These are phyloP conservation scores for Coffea canephora DNA, from an alignment of 257 asterid species.

Conservation along the genomic window DNA sequence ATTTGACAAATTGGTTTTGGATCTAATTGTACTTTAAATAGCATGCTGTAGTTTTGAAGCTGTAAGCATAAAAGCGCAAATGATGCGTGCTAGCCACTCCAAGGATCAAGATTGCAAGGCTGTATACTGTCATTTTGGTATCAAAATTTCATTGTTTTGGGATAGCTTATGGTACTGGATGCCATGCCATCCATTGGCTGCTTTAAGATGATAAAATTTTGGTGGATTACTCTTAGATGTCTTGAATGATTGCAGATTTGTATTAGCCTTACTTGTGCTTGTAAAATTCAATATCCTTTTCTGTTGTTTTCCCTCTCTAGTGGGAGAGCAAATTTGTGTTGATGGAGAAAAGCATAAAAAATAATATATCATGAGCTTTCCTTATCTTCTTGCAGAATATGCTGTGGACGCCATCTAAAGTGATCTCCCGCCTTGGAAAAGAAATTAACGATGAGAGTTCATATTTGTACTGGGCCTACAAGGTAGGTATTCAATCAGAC, in stretches of 20 bases:
- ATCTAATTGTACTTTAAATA: neutral
- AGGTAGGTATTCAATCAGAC: constrained; percentile 38
- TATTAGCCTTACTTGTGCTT: neutral
- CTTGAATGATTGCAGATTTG: neutral
- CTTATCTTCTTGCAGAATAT: constrained; percentile 45
- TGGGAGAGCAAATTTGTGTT: neutral
- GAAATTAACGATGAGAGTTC: constrained; percentile 80
- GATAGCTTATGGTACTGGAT: neutral
- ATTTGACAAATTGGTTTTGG: neutral
- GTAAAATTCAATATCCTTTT: neutral
- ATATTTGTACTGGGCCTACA: constrained; percentile 88
- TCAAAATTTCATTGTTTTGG: neutral
- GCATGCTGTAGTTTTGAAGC: neutral
- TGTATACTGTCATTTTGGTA: neutral
- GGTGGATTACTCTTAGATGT: neutral
- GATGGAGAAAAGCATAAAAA: neutral
- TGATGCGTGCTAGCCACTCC: neutral
- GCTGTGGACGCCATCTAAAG: constrained; percentile 90
- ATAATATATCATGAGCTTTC: constrained; percentile 8
- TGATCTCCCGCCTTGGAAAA: constrained; percentile 82
- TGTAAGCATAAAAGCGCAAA: neutral
- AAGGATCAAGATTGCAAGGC: neutral
- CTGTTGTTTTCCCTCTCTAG: neutral
- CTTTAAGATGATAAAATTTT: neutral
- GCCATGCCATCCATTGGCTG: neutral